Base-by-base conservation (phyloP, 768 basidiomycete genomes). In the Mycena maculata region DNA sequence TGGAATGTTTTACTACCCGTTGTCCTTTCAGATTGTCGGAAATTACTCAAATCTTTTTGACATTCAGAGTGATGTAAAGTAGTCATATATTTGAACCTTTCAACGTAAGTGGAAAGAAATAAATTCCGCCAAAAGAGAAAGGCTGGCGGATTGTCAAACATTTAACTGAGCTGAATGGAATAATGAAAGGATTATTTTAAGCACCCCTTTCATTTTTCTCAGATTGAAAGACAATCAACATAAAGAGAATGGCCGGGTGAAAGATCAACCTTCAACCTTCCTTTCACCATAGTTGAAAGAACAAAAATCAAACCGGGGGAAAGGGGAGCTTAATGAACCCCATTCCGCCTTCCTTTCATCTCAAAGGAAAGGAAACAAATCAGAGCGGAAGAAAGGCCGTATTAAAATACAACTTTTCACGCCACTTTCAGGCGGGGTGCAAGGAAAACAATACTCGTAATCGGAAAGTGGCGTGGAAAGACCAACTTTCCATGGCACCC, bases 141-240 rank as follows among this genome's bases (percentile, higher is more conserved):
- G 48, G 48, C 18, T 30, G 48, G 27, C 48, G 25, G 48, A 49
- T 28, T 28, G 30, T 49, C 20, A 23, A 49, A 49, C 48, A 28
- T 28, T 31, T 18, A 31, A 49, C 48, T 31, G 25, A 28, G 48
- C 27, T 49, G 44, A 45, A 45, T 45, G 44, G 20, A 22, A n/a
- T n/a, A 22, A 45, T n/a, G 44, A 45, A 45, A 45, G n/a, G n/a
- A 45, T 5, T 45, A 45, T 45, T 45, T 45, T 45, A 45, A 45
- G 44, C 44, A 45, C 15, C 22, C 44, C 44, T 45, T 22, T 45
- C 44, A 45, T 45, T 45, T 45, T 22, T n/a, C 44, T 9, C 22
- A 45, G 44, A 45, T n/a, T 45, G 20, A n/a, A 45, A 45, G 44
- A 45, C 44, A 45, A n/a, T 45, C 44, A 45, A 22, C 44, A 45